phyloP scores from a whole-genome alignment of 2,329 filamentous ascomycete species.

The Cucurbitaria berberidis region DNA sequence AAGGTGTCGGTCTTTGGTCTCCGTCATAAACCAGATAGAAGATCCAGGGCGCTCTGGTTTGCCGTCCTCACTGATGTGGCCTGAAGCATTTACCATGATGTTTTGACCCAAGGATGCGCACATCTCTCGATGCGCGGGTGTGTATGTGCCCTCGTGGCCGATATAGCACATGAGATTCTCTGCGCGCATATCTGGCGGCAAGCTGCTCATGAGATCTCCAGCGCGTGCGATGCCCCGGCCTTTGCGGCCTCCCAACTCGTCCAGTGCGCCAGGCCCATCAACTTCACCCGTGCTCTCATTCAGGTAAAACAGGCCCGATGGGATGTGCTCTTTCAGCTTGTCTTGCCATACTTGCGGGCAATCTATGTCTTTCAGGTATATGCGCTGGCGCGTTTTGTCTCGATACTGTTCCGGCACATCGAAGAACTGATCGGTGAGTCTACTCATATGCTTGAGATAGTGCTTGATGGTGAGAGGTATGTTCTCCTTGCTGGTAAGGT shows the following conservation, averaged over 20 bases:
- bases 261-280: conserved; percentile 62
- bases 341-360: conserved; percentile 88
- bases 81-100: conserved; percentile 94
- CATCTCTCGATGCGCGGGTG: conserved; percentile 95
- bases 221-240: conserved; percentile 70
- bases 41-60: conserved; percentile 78
- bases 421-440: conserved; percentile 80
- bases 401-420: conserved; percentile 73
- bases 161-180: conserved; percentile 99
- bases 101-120: conserved; percentile 95
- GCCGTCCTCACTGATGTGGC: conserved; percentile 66
- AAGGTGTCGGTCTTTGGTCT: conserved; percentile 86
- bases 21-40: conserved; percentile 99
- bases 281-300: conserved; percentile 74
- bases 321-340: conserved; percentile 77
- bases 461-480: conserved; percentile 87
- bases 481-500: conserved; percentile 74
- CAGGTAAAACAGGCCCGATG: conserved; percentile 84
- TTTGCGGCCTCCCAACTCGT: conserved; percentile 55
- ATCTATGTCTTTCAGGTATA: conserved; percentile 97
- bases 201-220: conserved; percentile 92
- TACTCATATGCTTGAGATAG: conserved; percentile 86
- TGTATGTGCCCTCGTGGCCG: conserved; percentile 96
- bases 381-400: conserved; percentile 78
- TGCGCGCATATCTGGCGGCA: conserved; percentile 85